A percentile compares a stretch with the other conserved stretches of the same genome.
Evolutionary conservation across 2,329 filamentous ascomycete genomes (phyloP).

Genomic region (Ophiocordyceps sinensis): DNA sequence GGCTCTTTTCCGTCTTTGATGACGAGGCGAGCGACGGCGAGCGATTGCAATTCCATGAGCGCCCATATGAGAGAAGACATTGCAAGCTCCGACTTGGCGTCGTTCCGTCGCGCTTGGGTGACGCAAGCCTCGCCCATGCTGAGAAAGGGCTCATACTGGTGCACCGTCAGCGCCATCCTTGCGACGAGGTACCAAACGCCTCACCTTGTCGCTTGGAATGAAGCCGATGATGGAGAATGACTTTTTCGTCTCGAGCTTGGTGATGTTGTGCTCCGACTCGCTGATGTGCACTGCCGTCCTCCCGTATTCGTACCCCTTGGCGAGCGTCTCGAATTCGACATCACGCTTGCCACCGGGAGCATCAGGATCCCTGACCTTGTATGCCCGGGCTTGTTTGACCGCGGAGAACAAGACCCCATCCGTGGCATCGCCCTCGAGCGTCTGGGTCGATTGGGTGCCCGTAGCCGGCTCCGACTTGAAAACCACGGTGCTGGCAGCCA

Average conservation of each 20-base stretch:
- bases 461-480: slow-evolving; percentile 32
- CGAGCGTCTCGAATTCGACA: slow-evolving; percentile 66
- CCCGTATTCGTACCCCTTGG: slow-evolving; percentile 91
- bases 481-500: slow-evolving; percentile 66
- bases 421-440: slow-evolving; percentile 31
- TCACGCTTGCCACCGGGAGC: slow-evolving; percentile 69
- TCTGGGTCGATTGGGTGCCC: slow-evolving; percentile 35
- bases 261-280: slow-evolving; percentile 74
- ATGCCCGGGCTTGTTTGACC: slow-evolving; percentile 66
- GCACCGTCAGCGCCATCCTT: neutral
- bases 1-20: slow-evolving; percentile 72
- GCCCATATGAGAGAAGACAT: slow-evolving; percentile 84
- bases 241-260: slow-evolving; percentile 66
- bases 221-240: slow-evolving; percentile 79
- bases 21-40: slow-evolving; percentile 76
- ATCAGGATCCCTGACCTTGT: slow-evolving; percentile 63
- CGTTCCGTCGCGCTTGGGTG: slow-evolving; percentile 61
- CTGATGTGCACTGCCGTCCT: slow-evolving; percentile 82
- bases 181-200: slow-evolving; percentile 1
- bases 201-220: slow-evolving; percentile 54
- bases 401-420: slow-evolving; percentile 44
- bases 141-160: slow-evolving; percentile 67
- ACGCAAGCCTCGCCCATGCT: slow-evolving; percentile 70
- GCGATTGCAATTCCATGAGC: slow-evolving; percentile 70
- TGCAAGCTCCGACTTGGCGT: slow-evolving; percentile 70